Conservation (phyloP, 2,329 filamentous ascomycete species). For the Ophiostoma sp. region DNA sequence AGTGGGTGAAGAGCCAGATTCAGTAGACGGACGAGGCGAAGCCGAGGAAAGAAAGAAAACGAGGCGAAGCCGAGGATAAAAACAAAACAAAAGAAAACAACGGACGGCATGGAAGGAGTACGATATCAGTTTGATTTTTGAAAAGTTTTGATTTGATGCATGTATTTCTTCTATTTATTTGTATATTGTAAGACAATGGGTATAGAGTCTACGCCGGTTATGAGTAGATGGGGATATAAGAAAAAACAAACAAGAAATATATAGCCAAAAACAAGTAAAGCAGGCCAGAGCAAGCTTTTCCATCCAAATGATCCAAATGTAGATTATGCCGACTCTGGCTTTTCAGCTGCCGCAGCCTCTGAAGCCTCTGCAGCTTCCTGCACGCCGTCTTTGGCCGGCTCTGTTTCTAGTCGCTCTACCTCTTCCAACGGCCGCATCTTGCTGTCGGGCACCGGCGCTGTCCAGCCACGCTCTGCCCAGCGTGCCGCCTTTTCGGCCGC, state of each 20-base stretch:
- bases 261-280: not conserved
- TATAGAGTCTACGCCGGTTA: not conserved
- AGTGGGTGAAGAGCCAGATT: conserved; percentile 74
- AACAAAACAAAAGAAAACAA: not conserved
- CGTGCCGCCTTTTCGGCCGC: conserved; percentile 4
- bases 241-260: not conserved
- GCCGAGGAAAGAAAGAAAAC: not conserved
- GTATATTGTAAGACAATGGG: not conserved
- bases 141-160: conserved; percentile 14
- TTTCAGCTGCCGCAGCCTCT: not conserved
- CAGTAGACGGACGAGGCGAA: not conserved
- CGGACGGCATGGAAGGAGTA: not conserved
- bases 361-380: not conserved
- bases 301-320: too few species aligned
- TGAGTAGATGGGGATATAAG: not conserved
- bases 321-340: too few species aligned
- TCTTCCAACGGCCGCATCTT: not conserved
- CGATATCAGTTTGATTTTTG: conserved; percentile 19
- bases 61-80: not conserved
- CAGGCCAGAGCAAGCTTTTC: too few species aligned
- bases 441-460: not conserved
- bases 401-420: not conserved
- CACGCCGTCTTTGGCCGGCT: too few species aligned
- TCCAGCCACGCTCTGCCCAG: not conserved
- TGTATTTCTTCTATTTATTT: not conserved